phyloP scores from a whole-genome alignment of 129 eudicot genomes.

The Arctium lappa region DNA sequence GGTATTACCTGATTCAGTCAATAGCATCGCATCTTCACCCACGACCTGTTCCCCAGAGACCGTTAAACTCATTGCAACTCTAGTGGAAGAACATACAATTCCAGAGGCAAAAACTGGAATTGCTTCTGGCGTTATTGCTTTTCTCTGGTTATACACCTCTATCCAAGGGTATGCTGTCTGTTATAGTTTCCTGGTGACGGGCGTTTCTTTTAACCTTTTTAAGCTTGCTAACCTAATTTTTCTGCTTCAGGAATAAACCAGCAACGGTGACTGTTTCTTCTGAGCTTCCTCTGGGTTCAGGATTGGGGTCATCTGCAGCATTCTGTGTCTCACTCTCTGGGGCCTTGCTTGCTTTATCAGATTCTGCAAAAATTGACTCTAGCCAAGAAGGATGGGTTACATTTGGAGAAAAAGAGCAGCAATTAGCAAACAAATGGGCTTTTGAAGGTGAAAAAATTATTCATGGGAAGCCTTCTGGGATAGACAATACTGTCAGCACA shows the following conservation, averaged over 20 bases:
- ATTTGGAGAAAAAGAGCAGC: conserved; percentile 68
- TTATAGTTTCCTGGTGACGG: background rate
- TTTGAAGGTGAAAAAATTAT: conserved; percentile 95
- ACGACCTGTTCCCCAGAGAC: conserved; percentile 69
- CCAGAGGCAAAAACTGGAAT: conserved; percentile 75
- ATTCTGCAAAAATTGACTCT: conserved; percentile 46
- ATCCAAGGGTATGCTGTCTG: conserved; percentile 68
- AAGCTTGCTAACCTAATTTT: conserved; percentile 12
- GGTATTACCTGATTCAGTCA: conserved; percentile 48
- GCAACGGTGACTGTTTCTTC: conserved; percentile 76
- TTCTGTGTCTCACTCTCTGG: conserved; percentile 83
- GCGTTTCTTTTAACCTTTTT: background rate
- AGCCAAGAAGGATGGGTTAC: conserved; percentile 69
- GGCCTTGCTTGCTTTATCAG: conserved; percentile 74
- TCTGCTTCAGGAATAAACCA: conserved; percentile 60
- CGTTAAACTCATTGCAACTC: conserved; percentile 42
- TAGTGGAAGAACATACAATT: conserved; percentile 67
- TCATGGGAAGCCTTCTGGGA: conserved; percentile 99
- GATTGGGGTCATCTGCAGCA: conserved; percentile 99
- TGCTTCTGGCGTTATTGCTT: conserved; percentile 84
- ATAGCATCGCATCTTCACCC: conserved; percentile 53
- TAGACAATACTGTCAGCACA: conserved; percentile 96
- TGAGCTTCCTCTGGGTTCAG: conserved; percentile 95
- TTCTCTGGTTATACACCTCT: conserved; percentile 85
- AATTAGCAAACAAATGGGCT: conserved; percentile 92